These are phyloP conservation scores for Crithidia sp. DNA, from an alignment of 208 protist species.

Conservation along the genomic window DNA sequence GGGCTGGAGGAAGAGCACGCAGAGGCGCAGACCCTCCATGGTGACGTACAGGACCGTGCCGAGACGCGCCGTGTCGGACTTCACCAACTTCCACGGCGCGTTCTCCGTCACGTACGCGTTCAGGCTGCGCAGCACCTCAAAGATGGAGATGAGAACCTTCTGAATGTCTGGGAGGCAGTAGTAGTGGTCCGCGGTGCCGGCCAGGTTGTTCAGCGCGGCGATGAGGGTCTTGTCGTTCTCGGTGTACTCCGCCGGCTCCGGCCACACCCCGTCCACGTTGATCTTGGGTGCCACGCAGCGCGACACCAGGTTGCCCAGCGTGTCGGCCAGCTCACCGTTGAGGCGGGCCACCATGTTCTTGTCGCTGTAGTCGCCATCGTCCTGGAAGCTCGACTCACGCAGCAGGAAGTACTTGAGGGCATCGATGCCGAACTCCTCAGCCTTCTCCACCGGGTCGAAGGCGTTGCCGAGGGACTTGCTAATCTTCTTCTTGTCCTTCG, in stretches of 20 bases:
- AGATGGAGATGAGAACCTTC: constrained; percentile 81
- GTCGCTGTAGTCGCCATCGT: constrained; percentile 97
- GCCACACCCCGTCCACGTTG: constrained; percentile 79
- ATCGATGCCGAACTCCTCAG: constrained; percentile 89
- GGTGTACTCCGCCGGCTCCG: constrained; percentile 68
- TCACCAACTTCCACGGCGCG: constrained; percentile 93
- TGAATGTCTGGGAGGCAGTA: constrained; percentile 89
- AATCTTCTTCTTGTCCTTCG: constrained; percentile 96
- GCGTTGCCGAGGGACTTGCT: constrained; percentile 98
- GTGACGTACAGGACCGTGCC: constrained; percentile 90
- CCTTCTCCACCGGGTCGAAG: constrained; percentile 92
- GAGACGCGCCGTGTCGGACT: constrained; percentile 73
- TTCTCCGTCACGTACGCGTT: constrained; percentile 93
- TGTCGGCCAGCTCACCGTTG: constrained; percentile 95
- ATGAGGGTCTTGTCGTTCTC: constrained; percentile 68
- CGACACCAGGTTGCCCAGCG: constrained; percentile 93
- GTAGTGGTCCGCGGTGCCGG: constrained; percentile 81
- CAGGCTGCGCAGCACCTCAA: constrained; percentile 83
- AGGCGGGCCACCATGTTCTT: constrained; percentile 82
- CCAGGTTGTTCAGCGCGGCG: constrained; percentile 62
- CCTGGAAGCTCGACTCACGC: constrained; percentile 93
- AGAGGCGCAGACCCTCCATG: constrained; percentile 90
- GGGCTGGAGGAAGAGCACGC: constrained; percentile 79
- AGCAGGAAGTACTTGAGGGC: constrained; percentile 96
- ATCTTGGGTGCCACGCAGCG: constrained; percentile 87